A percentile compares a stretch with the other conserved stretches of the same genome.
Evolutionary conservation across 1,284 basidiomycete species (phyloP).

Genomic region (Trichosporon asahii): DNA sequence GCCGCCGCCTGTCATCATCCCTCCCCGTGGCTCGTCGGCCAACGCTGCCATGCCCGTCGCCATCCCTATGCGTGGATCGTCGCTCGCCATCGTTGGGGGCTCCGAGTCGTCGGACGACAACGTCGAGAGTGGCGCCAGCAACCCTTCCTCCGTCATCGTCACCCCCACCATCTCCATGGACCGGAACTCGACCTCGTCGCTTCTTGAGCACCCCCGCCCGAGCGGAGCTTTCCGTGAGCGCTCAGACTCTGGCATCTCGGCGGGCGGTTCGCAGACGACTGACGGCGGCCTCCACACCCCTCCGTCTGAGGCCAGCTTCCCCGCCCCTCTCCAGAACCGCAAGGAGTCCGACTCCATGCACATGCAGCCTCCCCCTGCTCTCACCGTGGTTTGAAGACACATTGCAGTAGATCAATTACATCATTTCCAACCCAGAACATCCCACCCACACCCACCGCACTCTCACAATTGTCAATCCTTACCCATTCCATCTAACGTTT

Average conservation of each 20-base stretch:
- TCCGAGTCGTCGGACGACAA: conserved; percentile 9
- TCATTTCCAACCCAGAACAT: neutral
- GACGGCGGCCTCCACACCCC: conserved; percentile 8
- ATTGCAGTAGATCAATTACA: neutral
- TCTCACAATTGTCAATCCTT: neutral
- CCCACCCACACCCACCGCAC: neutral
- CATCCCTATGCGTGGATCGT: neutral
- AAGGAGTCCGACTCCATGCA: neutral
- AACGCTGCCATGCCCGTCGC: neutral
- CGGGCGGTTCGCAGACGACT: conserved; percentile 11
- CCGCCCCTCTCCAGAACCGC: neutral
- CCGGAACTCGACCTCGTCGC: conserved; percentile 17
- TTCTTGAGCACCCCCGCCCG: conserved; percentile 19
- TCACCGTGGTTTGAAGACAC: neutral
- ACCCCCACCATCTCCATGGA: conserved; percentile 24
- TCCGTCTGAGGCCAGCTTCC: neutral
- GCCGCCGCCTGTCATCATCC: conserved; percentile 22
- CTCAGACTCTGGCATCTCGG: conserved; percentile 16
- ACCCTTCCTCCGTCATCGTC: conserved; percentile 23
- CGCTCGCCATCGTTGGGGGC: neutral
- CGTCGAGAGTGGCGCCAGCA: conserved; percentile 1
- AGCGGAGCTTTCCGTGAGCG: conserved; percentile 17
- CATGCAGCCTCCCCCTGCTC: neutral
- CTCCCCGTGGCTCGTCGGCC: conserved; percentile 19
- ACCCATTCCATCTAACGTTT: neutral